Base-by-base conservation (phyloP, 345 rosid genomes). In the Clausena lansium region DNA sequence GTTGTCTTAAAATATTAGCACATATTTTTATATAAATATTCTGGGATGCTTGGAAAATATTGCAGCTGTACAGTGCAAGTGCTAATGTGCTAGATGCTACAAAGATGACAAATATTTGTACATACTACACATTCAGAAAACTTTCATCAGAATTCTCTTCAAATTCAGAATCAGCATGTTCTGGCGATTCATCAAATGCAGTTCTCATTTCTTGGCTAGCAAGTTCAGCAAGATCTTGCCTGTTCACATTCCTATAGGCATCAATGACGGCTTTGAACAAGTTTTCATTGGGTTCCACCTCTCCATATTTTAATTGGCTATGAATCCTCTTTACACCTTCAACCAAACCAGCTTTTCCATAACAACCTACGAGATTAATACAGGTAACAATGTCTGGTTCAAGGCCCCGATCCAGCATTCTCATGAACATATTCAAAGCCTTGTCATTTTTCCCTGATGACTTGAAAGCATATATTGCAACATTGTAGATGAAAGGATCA, bases 281-380 rank as follows among this genome's bases (percentile, higher is more conserved):
- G 45, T 91, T 84, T 74, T 87, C 87, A 79, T 82, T 90, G 39
- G 86, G 89, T 73, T 89, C 82, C 2, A 87, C 82, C 79, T 84
- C 90, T 59, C 93, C 88, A 79, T 84, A 87, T 72, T 89, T 88
- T 52, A 93, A 36, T 68, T 83, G 79, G 76, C 85, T 81, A 77
- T 91, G 87, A 67, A 93, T 86, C 78, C 93, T 88, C 82, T 88
- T 91, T 81, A 93, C 93, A 60, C 97, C 98, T 79, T 91, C 94
- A 55, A 91, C 80, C 95, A 95, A 90, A 28, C 95, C 94, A 64
- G 98, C 93, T 83, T 86, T 93, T 36, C 94, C 95, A 52, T 95
- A 93, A 76, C 97, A 85, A 76, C 79, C 85, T 52, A 87, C 93
- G 45, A 95, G 88, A 85, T 85, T 80, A 25, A 89, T 87, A 47